Conservation (phyloP, 2,329 filamentous ascomycete genomes). For the Ophiosphaerella narmari region DNA sequence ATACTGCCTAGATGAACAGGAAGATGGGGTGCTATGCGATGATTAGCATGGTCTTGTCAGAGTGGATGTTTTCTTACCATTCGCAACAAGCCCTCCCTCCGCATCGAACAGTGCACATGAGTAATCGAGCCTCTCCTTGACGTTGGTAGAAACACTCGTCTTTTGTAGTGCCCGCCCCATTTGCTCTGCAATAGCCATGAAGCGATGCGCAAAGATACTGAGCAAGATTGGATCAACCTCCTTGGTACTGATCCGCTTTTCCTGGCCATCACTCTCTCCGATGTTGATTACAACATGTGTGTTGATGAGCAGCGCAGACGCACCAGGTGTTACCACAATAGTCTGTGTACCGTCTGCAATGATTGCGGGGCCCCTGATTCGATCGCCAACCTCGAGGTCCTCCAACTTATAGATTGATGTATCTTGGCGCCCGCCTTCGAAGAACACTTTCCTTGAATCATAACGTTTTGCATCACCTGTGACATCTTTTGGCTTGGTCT, state of each 20-base stretch:
- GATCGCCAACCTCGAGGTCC: slow-evolving; percentile 72
- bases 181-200: slow-evolving; percentile 85
- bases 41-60: slow-evolving; percentile 9
- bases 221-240: slow-evolving; percentile 77
- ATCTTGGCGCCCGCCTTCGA: slow-evolving; percentile 76
- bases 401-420: slow-evolving; percentile 85
- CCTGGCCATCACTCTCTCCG: slow-evolving; percentile 59
- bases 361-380: slow-evolving; percentile 79
- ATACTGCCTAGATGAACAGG: slow-evolving; percentile 82
- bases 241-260: slow-evolving; percentile 55
- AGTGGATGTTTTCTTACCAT: slow-evolving; percentile 49
- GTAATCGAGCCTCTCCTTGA: slow-evolving; percentile 82
- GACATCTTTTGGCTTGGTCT: slow-evolving; percentile 64
- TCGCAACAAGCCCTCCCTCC: slow-evolving; percentile 75
- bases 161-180: slow-evolving; percentile 81
- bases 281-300: slow-evolving; percentile 91
- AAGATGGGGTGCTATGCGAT: slow-evolving; percentile 68
- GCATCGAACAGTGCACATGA: slow-evolving; percentile 81
- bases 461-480: slow-evolving; percentile 67
- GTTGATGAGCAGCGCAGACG: slow-evolving; percentile 76
- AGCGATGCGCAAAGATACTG: slow-evolving; percentile 78
- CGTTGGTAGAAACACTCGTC: slow-evolving; percentile 78
- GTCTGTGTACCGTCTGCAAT: slow-evolving; percentile 89
- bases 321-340: slow-evolving; percentile 81
- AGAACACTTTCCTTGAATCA: slow-evolving; percentile 74